phyloP scores from a whole-genome alignment of 23 red algal species.

The Cyanidioschyzon merolae region DNA sequence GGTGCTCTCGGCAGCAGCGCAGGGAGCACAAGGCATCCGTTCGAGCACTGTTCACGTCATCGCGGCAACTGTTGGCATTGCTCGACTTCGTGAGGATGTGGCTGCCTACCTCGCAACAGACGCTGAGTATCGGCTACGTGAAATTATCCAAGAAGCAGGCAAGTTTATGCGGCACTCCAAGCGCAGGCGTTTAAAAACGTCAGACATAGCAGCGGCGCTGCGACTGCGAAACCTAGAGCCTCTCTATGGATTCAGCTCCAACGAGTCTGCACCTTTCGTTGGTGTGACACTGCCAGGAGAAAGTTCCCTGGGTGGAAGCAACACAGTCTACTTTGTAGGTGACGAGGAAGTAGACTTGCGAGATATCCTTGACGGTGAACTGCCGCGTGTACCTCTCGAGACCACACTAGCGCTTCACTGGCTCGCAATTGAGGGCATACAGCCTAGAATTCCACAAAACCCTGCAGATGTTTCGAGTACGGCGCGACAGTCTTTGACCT shows the following conservation, averaged over 20 bases:
- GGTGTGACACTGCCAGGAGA: neutral
- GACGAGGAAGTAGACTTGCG: conserved; percentile 51
- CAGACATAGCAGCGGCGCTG: conserved; percentile 63
- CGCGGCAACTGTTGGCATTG: neutral
- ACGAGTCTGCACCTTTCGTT: conserved; percentile 23
- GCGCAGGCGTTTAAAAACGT: conserved; percentile 34
- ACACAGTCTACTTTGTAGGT: conserved; percentile 47
- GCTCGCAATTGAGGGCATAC: conserved; percentile 72
- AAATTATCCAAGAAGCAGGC: conserved; percentile 74
- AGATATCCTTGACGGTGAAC: conserved; percentile 33
- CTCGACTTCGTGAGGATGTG: conserved; percentile 36
- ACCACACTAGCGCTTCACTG: conserved; percentile 59
- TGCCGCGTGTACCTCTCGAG: conserved; percentile 54
- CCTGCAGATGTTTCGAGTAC: neutral
- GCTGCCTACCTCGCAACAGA: conserved; percentile 47
- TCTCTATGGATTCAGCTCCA: conserved; percentile 45
- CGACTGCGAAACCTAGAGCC: conserved; percentile 63
- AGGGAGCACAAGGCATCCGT: neutral
- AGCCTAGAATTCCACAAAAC: conserved; percentile 77
- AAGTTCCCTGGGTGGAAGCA: conserved; percentile 4
- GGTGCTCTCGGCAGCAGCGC: neutral
- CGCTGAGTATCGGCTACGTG: conserved; percentile 77
- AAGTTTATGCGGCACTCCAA: conserved; percentile 99
- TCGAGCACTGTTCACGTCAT: neutral
- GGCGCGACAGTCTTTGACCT: neutral